Base-by-base conservation (phyloP, 23 red algal species). In the Gracilaria vermiculophylla region DNA sequence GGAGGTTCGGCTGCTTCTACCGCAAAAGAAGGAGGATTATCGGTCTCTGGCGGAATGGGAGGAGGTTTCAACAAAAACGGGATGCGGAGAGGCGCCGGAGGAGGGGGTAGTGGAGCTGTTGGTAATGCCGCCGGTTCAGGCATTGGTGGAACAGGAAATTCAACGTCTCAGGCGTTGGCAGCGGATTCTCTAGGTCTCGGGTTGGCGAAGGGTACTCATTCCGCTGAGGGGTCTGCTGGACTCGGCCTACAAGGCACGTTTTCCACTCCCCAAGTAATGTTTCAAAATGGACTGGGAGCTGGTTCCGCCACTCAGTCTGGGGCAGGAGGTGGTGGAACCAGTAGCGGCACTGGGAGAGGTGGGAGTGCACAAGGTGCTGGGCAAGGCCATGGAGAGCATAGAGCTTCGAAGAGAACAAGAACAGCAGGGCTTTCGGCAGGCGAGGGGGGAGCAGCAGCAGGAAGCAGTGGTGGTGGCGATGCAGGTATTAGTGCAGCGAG, bases 1-100 rank as follows among this genome's bases (percentile, higher is more conserved):
- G 81, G 81, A 29, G 81, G 81, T 37, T 65, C 81, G 10, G 81
- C 81, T 53, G 58, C 81, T 7, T 65, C 81, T 2, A 55, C 81
- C 43, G 81, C 81, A 1, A 45, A 15, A 39, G 62, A 85, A 53
- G 81, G 81, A 27, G 81, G 58, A 2, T 23, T 85, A 20, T 39
- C 41, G 10, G 49, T 85, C 43, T 48, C 58, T 35, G 62, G 58
- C 28, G 81, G 81, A 29, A 85, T 85, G 81, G 81, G 81, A 35
- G 81, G 81, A 3, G 81, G 81, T 8, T 85, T 85, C 34, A 85
- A 69, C 37, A 47, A 54, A 4, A 62, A 62, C 2, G 81, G 60
- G 17, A 20, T 35, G 28, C 41, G 61, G 16, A 69, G 61, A 47
- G 81, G 81, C 29, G 64, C 58, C 23, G 81, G 81, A 17, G 81